Conservation (phyloP, 768 basidiomycete species). For the Lactifluus subvellereus region DNA sequence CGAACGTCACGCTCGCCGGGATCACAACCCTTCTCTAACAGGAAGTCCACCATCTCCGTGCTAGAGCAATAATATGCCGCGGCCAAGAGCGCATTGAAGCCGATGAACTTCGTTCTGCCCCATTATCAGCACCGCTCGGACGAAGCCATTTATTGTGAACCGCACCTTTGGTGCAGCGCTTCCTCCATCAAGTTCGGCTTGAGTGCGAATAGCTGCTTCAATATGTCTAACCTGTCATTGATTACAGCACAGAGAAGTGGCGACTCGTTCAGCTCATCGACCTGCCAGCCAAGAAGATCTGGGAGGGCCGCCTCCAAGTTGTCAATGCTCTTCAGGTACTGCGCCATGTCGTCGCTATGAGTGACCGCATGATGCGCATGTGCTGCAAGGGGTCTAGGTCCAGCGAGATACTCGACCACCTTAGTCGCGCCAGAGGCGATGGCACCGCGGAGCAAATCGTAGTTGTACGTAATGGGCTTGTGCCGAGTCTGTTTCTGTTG, state of each 20-base stretch:
- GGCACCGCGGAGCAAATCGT: constrained; percentile 4
- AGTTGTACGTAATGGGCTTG: background rate
- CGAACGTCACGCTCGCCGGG: constrained; percentile 38
- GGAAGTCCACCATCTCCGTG: constrained; percentile 41
- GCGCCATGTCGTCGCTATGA: constrained; percentile 39
- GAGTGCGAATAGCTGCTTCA: constrained; percentile 44
- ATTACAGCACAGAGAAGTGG: constrained; percentile 44
- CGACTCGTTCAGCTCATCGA: constrained; percentile 45
- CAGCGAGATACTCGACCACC: constrained; percentile 44
- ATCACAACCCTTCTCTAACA: constrained; percentile 43
- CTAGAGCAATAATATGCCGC: constrained; percentile 34
- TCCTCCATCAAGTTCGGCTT: constrained; percentile 38
- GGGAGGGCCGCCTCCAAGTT: constrained; percentile 41
- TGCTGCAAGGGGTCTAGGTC: constrained; percentile 43
- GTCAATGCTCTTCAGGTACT: constrained; percentile 36
- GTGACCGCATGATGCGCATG: constrained; percentile 45
- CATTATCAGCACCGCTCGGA: background rate
- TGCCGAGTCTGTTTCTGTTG: constrained; percentile 24
- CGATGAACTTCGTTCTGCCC: constrained; percentile 42
- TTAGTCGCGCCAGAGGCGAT: constrained; percentile 14
- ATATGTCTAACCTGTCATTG: constrained; percentile 32
- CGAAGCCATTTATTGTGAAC: background rate
- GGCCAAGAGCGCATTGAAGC: constrained; percentile 41
- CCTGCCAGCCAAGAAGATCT: constrained; percentile 47
- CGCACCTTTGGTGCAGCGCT: constrained; percentile 42